These are phyloP conservation scores for Neonectria faginata DNA, from an alignment of 2,329 filamentous ascomycete species.

Conservation along the genomic window DNA sequence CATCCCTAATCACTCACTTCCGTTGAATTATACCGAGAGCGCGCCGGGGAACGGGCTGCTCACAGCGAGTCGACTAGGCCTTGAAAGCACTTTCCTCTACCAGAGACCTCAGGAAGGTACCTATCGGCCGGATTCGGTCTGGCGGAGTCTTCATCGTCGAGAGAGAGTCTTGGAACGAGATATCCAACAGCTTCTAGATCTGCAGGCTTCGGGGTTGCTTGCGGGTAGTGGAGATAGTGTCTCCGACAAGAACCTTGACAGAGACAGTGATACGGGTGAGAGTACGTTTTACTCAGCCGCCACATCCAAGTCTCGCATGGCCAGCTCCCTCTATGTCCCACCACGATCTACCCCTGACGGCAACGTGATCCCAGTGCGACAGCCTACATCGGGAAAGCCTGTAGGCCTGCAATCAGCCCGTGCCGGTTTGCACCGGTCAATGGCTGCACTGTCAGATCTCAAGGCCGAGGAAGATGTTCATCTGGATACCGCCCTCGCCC, in stretches of 20 bases:
- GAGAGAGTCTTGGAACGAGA: conserved; percentile 61
- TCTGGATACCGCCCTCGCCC: conserved; percentile 66
- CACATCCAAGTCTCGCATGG: conserved; percentile 55
- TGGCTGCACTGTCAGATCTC: conserved; percentile 72
- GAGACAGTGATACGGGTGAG: conserved; percentile 53
- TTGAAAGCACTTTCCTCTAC: conserved; percentile 51
- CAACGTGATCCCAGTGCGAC: conserved; percentile 70
- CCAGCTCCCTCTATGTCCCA: conserved; percentile 57
- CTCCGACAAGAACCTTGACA: conserved; percentile 44
- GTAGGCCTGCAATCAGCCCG: conserved; percentile 71
- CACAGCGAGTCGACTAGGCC: conserved; percentile 32
- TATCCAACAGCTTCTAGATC: conserved; percentile 61
- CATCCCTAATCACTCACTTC: conserved; percentile 13
- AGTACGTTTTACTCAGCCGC: conserved; percentile 56
- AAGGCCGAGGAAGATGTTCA: conserved; percentile 76
- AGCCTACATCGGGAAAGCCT: conserved; percentile 63
- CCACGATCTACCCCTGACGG: conserved; percentile 55
- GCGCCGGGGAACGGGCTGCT: conserved; percentile 32
- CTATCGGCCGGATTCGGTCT: conserved; percentile 57
- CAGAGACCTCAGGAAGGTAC: conserved; percentile 43
- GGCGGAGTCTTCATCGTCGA: conserved; percentile 60
- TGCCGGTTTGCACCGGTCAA: conserved; percentile 71
- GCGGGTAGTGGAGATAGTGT: conserved; percentile 50
- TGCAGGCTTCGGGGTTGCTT: conserved; percentile 59
- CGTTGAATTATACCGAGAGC: conserved; percentile 29